Percentiles rank a stretch among this genome's conserved stretches.
phyloP scores from a whole-genome alignment of 23 red algal species.

The Cyanidium caldarium region DNA sequence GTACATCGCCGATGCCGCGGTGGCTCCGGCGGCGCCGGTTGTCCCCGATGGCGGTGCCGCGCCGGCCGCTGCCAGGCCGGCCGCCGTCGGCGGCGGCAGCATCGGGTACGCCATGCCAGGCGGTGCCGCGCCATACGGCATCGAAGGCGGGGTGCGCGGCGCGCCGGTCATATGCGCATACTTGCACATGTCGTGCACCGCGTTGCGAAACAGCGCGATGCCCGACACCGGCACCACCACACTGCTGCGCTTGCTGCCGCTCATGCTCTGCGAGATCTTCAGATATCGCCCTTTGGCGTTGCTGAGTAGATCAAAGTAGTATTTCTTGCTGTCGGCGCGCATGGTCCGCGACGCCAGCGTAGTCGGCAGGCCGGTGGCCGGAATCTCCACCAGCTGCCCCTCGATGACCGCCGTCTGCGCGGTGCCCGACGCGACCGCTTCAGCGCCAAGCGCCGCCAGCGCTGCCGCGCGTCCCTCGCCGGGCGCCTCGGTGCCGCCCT shows the following conservation, averaged over 20 bases:
- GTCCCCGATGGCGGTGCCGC: not conserved
- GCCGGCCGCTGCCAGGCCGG: not conserved
- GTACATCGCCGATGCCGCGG: not conserved
- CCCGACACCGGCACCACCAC: not conserved
- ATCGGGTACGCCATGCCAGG: conserved; percentile 5
- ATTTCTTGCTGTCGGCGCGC: conserved; percentile 36
- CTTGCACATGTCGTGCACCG: not conserved
- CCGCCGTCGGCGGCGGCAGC: not conserved
- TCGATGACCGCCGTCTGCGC: not conserved
- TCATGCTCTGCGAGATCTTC: conserved; percentile 44
- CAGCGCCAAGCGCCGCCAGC: not conserved
- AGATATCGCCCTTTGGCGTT: conserved; percentile 51
- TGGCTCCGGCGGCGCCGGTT: not conserved
- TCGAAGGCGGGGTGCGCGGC: too few relatives aligned
- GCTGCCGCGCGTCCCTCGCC: not conserved
- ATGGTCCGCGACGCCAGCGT: conserved; percentile 20
- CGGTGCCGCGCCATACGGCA: not conserved
- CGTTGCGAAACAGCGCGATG: not conserved
- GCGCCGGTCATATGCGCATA: not conserved
- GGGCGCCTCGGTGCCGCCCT: not conserved
- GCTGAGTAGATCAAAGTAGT: conserved; percentile 53
- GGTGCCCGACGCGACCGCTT: not conserved
- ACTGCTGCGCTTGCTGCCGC: conserved; percentile 1
- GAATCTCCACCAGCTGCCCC: conserved; percentile 1
- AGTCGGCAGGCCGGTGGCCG: not conserved